phyloP scores from a whole-genome alignment of 306 rosid species.

The Fagus crenata region DNA sequence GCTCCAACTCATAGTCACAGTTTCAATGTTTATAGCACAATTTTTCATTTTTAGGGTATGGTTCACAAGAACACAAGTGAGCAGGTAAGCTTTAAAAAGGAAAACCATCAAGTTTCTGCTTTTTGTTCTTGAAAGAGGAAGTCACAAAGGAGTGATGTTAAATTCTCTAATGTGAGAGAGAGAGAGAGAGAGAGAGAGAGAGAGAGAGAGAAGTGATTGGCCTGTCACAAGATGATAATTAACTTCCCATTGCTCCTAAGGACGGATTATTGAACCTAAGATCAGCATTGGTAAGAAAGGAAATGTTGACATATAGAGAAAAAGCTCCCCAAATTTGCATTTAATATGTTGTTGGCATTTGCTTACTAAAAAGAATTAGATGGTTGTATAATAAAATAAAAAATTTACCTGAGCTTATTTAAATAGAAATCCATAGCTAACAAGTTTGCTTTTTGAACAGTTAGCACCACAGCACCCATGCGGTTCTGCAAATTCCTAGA shows the following conservation, averaged over 20 bases:
- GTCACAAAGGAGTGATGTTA: not conserved
- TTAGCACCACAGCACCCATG: slow-evolving; percentile 83
- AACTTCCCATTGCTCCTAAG: not conserved
- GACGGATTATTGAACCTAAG: not conserved
- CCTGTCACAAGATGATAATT: not conserved
- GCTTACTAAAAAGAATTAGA: not conserved
- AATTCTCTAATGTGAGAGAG: not conserved
- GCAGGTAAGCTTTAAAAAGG: not conserved
- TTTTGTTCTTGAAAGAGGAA: not conserved
- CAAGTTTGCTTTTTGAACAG: slow-evolving; percentile 79
- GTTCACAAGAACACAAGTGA: not conserved
- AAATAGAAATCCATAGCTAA: slow-evolving; percentile 70
- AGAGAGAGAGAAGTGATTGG: not conserved
- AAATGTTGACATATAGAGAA: not conserved
- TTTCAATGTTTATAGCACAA: not conserved
- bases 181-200: too few relatives aligned
- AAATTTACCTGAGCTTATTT: slow-evolving; percentile 63
- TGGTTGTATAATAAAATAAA: slow-evolving; percentile 15
- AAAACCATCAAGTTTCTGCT: not conserved
- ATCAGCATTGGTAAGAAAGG: not conserved
- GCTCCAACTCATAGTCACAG: not conserved
- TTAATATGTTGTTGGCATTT: not conserved
- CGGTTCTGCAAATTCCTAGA: slow-evolving; percentile 49
- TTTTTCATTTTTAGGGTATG: not conserved
- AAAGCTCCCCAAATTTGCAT: not conserved